Evolutionary conservation across 257 asterid species (phyloP).

Genomic region (Nicotiana obtusifolia): DNA sequence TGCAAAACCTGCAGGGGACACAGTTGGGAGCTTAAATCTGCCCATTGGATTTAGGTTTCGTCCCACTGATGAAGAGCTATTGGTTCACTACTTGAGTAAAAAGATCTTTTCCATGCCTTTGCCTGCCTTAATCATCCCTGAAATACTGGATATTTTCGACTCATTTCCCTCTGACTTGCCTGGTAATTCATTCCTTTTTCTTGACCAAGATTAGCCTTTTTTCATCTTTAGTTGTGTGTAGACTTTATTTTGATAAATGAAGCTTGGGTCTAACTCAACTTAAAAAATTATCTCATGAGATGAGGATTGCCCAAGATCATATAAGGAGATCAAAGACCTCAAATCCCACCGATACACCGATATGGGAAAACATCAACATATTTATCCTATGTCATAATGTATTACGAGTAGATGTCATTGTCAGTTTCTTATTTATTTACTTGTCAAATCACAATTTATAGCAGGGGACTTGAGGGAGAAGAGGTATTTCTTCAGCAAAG

Average conservation of each 20-base stretch:
- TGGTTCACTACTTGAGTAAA: constrained; percentile 43
- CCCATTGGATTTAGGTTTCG: constrained; percentile 54
- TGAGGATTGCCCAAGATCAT: too few relatives aligned
- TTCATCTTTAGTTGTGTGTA: not conserved
- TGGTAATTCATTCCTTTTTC: too few relatives aligned
- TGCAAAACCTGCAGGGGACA: not conserved
- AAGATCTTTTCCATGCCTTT: constrained; percentile 35
- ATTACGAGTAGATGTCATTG: not conserved
- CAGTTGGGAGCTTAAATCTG: not conserved
- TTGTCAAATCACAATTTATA: not conserved
- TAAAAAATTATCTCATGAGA: too few relatives aligned
- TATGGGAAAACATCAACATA: too few relatives aligned
- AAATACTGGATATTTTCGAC: constrained; percentile 22
- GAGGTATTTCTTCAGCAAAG: constrained; percentile 42
- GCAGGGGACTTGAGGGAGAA: constrained; percentile 45
- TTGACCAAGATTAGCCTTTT: not conserved
- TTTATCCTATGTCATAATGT: not conserved
- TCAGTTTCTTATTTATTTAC: not conserved
- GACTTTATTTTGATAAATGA: too few relatives aligned
- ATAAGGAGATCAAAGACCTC: too few relatives aligned
- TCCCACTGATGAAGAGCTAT: constrained; percentile 45
- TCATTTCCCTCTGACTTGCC: constrained; percentile 47
- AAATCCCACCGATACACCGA: too few relatives aligned
- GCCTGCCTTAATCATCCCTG: constrained; percentile 42
- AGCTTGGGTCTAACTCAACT: too few relatives aligned